Base-by-base conservation (phyloP, 129 eudicot species). In the Flaveria bidentis region DNA sequence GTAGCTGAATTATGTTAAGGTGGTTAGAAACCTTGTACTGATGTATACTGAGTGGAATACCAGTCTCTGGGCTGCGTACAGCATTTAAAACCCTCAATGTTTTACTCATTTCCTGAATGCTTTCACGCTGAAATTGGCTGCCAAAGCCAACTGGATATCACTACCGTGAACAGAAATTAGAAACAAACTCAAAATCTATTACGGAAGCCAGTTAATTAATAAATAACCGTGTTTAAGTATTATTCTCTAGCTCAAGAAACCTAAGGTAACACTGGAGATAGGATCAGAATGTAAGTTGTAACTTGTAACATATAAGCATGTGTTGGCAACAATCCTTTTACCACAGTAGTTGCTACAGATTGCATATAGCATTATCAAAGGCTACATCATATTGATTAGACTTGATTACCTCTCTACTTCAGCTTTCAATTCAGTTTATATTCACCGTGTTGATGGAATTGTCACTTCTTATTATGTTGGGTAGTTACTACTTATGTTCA, bases 101-200 rank as follows among this genome's bases (percentile, higher is more conserved):
- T 85, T 91, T 91, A 73, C 89, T 84, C 96, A 91, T 91, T 71
- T 95, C 99, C 81, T 83, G 90, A 65, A 95, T 83, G 77, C 85
- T 84, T 71, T 89, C 97, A 73, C 97, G 99, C 49, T 90, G 96
- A 84, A 95, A 90, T 80, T 91, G 89, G 90, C 99, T 95, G 99
- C 84, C 93, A 91, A 95, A 91, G 94, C 90, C 94, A 95, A 95
- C 96, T 89, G 93, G 94, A 87, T 87, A 91, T 91, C 93, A 88
- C 80, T 93, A 93, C 79, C 85, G 87, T 82, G 87, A 84, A 74
- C 87, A 82, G 42, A 81, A 87, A 85, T 84, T 86, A 87, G 91
- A 87, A 61, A 69, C 22, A 56, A 78, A 18, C 69, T n/a, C 72
- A 44, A 61, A 52, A 67, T 53, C 79, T 84, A 55, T 75, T 53